phyloP scores from a whole-genome alignment of 306 rosid genomes.

The Rosa multiflora region DNA sequence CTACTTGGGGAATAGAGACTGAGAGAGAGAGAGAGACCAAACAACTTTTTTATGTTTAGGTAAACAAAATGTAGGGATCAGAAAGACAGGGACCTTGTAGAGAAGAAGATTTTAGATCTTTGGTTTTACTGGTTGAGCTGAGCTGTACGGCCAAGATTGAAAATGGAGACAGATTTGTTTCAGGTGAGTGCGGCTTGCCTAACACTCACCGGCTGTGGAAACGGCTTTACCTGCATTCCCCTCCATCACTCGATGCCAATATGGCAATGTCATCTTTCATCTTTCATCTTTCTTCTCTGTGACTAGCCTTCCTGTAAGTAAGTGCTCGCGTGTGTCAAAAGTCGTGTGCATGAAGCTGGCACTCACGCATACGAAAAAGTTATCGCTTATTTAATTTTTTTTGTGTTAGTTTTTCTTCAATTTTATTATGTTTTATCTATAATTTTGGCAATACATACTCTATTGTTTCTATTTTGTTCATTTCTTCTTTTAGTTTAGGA shows the following conservation, averaged over 20 bases:
- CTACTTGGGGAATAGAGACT: conserved; percentile 2
- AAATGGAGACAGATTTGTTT: not conserved
- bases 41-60: not conserved
- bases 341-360: too few relatives aligned
- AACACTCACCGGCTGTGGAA: conserved; percentile 22
- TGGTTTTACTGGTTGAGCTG: not conserved
- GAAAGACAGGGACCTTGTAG: conserved; percentile 7
- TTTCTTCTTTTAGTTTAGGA: too few relatives aligned
- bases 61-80: conserved; percentile 20
- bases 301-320: too few relatives aligned
- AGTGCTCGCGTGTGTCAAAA: too few relatives aligned
- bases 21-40: not conserved
- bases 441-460: too few relatives aligned
- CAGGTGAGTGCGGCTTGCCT: conserved; percentile 29
- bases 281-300: not conserved
- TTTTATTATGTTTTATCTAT: too few relatives aligned
- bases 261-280: not conserved
- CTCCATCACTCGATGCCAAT: conserved; percentile 1
- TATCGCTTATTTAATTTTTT: too few relatives aligned
- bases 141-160: not conserved
- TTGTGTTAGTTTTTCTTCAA: too few relatives aligned
- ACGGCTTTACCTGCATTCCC: conserved; percentile 6
- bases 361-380: too few relatives aligned
- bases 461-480: too few relatives aligned
- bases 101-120: not conserved